Base-by-base conservation (phyloP, 1,284 basidiomycete species). In the Pseudomicrostroma phylloplanum region DNA sequence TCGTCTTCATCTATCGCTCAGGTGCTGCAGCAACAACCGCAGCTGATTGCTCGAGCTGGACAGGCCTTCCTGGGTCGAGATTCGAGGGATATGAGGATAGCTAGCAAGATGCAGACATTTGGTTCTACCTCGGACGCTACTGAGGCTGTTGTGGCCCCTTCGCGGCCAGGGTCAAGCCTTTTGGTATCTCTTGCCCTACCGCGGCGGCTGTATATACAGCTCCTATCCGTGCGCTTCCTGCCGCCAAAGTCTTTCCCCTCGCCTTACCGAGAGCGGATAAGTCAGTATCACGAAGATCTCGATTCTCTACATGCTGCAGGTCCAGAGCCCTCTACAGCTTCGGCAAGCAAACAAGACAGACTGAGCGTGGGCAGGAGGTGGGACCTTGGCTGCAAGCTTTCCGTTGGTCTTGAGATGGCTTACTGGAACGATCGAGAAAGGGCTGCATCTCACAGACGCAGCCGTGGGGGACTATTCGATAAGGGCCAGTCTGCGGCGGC, bases 21-120 rank as follows among this genome's bases (percentile, higher is more conserved):
- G 67, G 87, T 89, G 0, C 82, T 98, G 2, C 76, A 81, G 12
- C 79, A 81, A 7, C 82, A 87, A 65, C 88, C 89, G 0, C 82
- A 85, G 4, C 83, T 98, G 19, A 82, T 93, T 12, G 90, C 96
- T 71, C 88, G 86, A 71, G 90, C 92, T 0, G 84, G 89, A 1
- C 91, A 92, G 79, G 86, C 89, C 0, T 96, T 97, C 80, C 94
- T 96, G 77, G 93, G 92, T 1, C 85, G 92, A 59, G 93, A 96
- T 68, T 4, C 61, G 69, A n/a, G 56, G 61, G 39, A 67, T 62
- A 12, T 65, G n/a, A 58, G 93, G 88, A 84, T 87, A 23, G 90
- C 89, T 11, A 88, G 92, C 72, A 86, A 86, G 64, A 94, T 96
- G 89, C 80, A 87, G 0, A 86, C 89, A 55, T 97, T 97, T 78